phyloP scores from a whole-genome alignment of 2,329 filamentous ascomycete genomes.

The Kalaharituber pfeilii region DNA sequence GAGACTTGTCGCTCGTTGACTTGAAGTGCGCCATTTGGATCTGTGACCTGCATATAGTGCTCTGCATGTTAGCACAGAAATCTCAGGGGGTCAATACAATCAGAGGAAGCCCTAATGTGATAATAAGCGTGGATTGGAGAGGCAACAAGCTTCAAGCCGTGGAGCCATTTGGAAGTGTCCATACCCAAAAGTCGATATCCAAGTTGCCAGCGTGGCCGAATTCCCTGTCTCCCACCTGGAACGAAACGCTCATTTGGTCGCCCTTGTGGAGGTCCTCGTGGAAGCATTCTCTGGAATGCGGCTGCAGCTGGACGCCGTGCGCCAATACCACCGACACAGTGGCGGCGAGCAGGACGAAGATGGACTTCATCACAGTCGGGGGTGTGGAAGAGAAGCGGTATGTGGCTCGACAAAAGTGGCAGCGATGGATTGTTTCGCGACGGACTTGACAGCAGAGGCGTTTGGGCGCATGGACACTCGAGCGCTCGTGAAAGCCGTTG shows the following conservation, averaged over 20 bases:
- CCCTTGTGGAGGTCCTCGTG: conserved; percentile 82
- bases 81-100: neutral
- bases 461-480: no score
- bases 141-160: no score
- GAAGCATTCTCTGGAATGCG: conserved; percentile 94
- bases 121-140: neutral
- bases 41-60: conserved; percentile 60
- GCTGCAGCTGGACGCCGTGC: conserved; percentile 90
- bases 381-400: neutral
- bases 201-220: conserved; percentile 88
- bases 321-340: conserved; percentile 35
- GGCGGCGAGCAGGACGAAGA: conserved; percentile 7
- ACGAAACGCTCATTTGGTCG: conserved; percentile 96
- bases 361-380: neutral
- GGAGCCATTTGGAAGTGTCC: conserved; percentile 24
- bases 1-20: conserved; percentile 65
- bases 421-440: no score
- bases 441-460: neutral
- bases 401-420: neutral
- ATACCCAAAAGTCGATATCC: conserved; percentile 96
- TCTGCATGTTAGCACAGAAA: neutral
- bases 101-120: neutral
- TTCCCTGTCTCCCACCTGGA: conserved; percentile 92
- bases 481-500: neutral
- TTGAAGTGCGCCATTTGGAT: conserved; percentile 58